Evolutionary conservation across 2,329 filamentous ascomycete genomes (phyloP), one percentile per base, ranked within the genome.

Genomic region (Beauveria brongniartii): DNA sequence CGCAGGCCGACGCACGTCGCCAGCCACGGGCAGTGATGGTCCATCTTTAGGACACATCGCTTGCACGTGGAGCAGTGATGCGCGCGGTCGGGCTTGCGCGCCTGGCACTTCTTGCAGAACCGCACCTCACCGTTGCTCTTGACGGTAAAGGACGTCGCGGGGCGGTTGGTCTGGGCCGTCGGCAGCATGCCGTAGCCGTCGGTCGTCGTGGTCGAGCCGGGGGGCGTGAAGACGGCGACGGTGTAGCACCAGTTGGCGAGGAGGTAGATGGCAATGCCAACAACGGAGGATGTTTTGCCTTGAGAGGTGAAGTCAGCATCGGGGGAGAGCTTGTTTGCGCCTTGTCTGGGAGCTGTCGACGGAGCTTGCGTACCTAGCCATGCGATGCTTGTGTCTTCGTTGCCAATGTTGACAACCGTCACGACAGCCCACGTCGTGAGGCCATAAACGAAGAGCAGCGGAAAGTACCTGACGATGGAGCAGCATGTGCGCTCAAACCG

Each of bases 21-120:
- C 55, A 99, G 82, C 94, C 94, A 99, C 18, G 94, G 94, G 73
- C 94, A 99, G 77, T 99, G 94, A 74, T 99, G 94, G 72, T 99
- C 94, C 94, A 99, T 99, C 80, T 99, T 99, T 73, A 99, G 81
- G 28, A 99, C 92, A 73, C 94, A 99, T 69, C 89, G 88, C 67
- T 88, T 86, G 76, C 94, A 99, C 4, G 92, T 95, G 12, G 91
- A 96, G 81, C 94, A 99, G 78, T 99, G 94, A 74, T 99, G 94
- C 37, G 93, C 87, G 63, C 94, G 90, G 76, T 99, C 94, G 47
- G 94, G 94, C 78, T 99, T 99, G 64, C 90, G 85, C 57, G 88
- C 88, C 77, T 95, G 90, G 74, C 94, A 99, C 77, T 99, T 99
- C 77, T 97, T 97, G 82, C 94, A 99, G 78, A 89, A 97, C 60